phyloP scores from a whole-genome alignment of 75 land plant species.

The Isoetes taiwanensis region DNA sequence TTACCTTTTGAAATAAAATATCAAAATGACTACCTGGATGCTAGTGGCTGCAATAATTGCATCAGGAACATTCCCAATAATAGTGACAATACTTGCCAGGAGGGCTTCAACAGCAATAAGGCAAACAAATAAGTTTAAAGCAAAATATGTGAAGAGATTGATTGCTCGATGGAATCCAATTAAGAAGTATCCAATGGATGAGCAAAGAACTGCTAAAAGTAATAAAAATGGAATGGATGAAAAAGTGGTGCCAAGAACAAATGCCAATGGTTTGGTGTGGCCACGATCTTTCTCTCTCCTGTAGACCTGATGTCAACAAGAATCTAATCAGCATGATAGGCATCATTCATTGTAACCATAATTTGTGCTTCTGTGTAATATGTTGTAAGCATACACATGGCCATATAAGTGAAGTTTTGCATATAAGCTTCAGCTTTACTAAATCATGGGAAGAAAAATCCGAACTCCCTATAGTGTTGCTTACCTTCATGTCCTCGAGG shows the following conservation, averaged over 20 bases:
- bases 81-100: conserved; percentile 33
- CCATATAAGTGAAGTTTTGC: no score
- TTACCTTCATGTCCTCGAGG: conserved; percentile 67
- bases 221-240: conserved; percentile 66
- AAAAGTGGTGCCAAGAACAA: conserved; percentile 48
- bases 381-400: not conserved
- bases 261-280: conserved; percentile 47
- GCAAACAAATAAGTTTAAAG: conserved; percentile 57
- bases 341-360: not conserved
- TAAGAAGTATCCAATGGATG: conserved; percentile 55
- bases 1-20: not conserved
- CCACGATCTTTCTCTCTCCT: conserved; percentile 38
- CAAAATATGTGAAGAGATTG: conserved; percentile 67
- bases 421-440: no score
- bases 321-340: not conserved
- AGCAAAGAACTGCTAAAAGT: conserved; percentile 51
- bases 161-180: conserved; percentile 46
- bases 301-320: conserved; percentile 28
- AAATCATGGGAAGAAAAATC: no score
- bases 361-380: not conserved
- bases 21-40: conserved; percentile 37
- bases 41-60: conserved; percentile 31
- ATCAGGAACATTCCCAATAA: conserved; percentile 33
- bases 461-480: no score
- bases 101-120: conserved; percentile 60